A percentile compares a stretch with the other conserved stretches of the same genome.
These are phyloP conservation scores for Cercophora samala DNA, from an alignment of 495 filamentous ascomycete genomes.

Conservation along the genomic window DNA sequence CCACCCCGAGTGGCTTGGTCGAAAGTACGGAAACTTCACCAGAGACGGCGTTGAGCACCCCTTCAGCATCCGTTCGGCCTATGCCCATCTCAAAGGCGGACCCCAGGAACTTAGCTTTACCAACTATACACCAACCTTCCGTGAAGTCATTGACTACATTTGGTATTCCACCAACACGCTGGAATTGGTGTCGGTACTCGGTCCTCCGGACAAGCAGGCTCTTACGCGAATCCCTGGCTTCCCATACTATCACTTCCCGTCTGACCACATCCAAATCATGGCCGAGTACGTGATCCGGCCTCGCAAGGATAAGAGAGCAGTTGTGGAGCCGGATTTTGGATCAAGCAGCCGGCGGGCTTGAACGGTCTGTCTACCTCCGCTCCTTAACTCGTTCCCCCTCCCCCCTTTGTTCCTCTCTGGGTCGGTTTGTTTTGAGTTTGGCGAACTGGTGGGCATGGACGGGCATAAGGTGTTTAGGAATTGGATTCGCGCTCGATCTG, in stretches of 20 bases:
- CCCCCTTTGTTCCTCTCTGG: neutral
- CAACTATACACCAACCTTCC: conserved; percentile 91
- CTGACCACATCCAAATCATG: conserved; percentile 90
- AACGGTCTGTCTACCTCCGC: conserved; percentile 15
- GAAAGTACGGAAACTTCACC: conserved; percentile 85
- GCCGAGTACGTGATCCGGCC: conserved; percentile 89
- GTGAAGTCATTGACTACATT: conserved; percentile 90
- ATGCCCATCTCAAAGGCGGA: conserved; percentile 59
- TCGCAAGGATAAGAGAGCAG: conserved; percentile 73
- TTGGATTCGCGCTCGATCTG: neutral
- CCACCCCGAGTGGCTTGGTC: conserved; percentile 70
- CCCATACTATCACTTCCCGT: conserved; percentile 95
- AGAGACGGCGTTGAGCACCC: conserved; percentile 87
- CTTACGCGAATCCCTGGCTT: conserved; percentile 89
- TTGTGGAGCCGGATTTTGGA: conserved; percentile 35
- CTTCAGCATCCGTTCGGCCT: conserved; percentile 87
- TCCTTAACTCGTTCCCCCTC: neutral
- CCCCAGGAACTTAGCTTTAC: conserved; percentile 86
- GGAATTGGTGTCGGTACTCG: conserved; percentile 81
- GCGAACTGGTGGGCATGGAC: neutral
- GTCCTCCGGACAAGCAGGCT: conserved; percentile 86
- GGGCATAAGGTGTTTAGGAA: neutral
- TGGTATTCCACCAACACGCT: conserved; percentile 94
- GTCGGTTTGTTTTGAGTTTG: neutral
- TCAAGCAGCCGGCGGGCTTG: conserved; percentile 17